Evolutionary conservation across 1,284 basidiomycete species (phyloP), one percentile per base, ranked within the genome.

Genomic region (Dichomitus squalens): DNA sequence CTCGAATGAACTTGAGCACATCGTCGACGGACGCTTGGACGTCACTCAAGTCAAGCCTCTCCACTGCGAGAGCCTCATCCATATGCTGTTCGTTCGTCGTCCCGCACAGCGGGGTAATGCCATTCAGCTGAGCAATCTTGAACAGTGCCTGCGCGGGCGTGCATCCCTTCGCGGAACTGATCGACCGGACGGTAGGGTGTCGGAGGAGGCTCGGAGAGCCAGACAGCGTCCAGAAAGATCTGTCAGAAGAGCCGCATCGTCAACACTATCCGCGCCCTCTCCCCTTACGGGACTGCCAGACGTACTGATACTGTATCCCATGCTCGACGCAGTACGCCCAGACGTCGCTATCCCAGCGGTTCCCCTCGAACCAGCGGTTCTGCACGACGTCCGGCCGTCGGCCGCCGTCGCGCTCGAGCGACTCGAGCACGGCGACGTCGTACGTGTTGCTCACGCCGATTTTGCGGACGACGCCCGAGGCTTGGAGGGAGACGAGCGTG

Each of bases 141-240:
- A 86, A 93, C 3, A 91, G 66, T 0, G 79, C 78, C 66, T 92
- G 89, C 43, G 85, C 81, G 2, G 83, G 77, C 0, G 89, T 90
- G 48, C 84, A 77, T 1, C 72, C 70, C 31, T 80, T 72, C 31
- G 71, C 72, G 16, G 74, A 59, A 0, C 86, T 81, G 16, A 92
- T 72, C 3, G 71, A 58, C 3, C 71, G 60, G 3, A 89, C 66
- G 1, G 76, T 68, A 0, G 81, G 78, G 65, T 85, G 78, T 1
- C 71, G 58, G 2, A 92, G 74, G 7, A 93, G 75, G 2, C 69
- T 75, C 2, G 89, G 88, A 1, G 88, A 90, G 9, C 91, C 91
- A 0, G 89, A 85, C 18, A 94, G 74, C 18, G 92, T 93, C 92
- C 92, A 93, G 72, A 94, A 94, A 9, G 90, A 90, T 67, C 90